These are phyloP conservation scores for Diaporthe capsici DNA, from an alignment of 2,329 filamentous ascomycete species.

Conservation along the genomic window DNA sequence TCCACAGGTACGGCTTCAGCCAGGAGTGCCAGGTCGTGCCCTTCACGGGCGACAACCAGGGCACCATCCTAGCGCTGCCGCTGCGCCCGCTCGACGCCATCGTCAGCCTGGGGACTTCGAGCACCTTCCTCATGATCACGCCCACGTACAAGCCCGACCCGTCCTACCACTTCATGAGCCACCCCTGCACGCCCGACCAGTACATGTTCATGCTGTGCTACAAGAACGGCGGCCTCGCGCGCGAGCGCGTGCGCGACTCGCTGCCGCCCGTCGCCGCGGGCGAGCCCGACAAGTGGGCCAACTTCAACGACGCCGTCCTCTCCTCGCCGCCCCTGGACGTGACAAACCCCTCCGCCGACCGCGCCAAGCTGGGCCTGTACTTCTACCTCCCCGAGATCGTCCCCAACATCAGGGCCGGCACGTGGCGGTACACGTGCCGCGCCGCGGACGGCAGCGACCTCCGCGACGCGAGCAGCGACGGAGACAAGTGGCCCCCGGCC, in stretches of 20 bases:
- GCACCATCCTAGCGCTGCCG: conserved; percentile 92
- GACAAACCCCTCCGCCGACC: conserved; percentile 59
- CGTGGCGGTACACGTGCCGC: conserved; percentile 82
- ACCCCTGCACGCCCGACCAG: conserved; percentile 88
- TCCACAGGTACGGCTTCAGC: conserved; percentile 82
- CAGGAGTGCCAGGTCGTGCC: conserved; percentile 82
- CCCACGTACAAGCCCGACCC: conserved; percentile 91
- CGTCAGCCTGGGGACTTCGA: conserved; percentile 93
- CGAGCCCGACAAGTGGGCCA: conserved; percentile 75
- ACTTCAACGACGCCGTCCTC: conserved; percentile 82
- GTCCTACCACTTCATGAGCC: conserved; percentile 97
- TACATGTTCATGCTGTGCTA: conserved; percentile 99
- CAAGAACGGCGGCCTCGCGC: conserved; percentile 95
- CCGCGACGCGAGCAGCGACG: conserved; percentile 34
- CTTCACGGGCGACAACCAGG: conserved; percentile 96
- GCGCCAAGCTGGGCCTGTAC: conserved; percentile 91
- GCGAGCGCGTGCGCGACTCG: conserved; percentile 88
- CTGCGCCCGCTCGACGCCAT: conserved; percentile 91
- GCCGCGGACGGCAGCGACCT: conserved; percentile 68
- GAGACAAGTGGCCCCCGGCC: conserved; percentile 64
- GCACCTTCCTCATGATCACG: conserved; percentile 98
- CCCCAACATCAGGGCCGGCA: conserved; percentile 87
- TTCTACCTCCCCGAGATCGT: conserved; percentile 97
- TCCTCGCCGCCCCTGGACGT: conserved; percentile 79
- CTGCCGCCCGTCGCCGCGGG: conserved; percentile 68